A percentile compares a stretch with the other conserved stretches of the same genome.
These are phyloP conservation scores for Aspergillus avenaceus DNA, from an alignment of 495 filamentous ascomycete genomes.

Conservation along the genomic window DNA sequence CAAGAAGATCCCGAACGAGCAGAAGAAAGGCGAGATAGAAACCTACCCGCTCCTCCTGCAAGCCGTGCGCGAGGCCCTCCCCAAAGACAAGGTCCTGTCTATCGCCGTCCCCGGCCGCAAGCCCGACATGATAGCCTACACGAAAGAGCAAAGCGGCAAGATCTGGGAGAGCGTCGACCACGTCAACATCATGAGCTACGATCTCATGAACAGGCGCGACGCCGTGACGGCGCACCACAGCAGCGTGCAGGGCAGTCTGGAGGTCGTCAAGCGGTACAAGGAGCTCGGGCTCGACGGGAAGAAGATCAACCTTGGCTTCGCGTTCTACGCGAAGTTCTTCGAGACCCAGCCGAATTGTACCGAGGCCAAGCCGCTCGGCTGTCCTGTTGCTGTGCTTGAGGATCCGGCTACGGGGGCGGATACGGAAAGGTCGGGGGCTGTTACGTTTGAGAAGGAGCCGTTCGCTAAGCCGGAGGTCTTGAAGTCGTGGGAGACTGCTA, in stretches of 20 bases:
- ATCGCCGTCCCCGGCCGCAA: slow-evolving; percentile 66
- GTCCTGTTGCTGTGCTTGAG: slow-evolving; percentile 58
- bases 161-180: slow-evolving; percentile 66
- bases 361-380: slow-evolving; percentile 52
- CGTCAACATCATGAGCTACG: slow-evolving; percentile 78
- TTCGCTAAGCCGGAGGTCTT: no score
- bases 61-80: slow-evolving; percentile 56
- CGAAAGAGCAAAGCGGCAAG: slow-evolving; percentile 52
- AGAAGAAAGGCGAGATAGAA: slow-evolving; percentile 57
- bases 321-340: slow-evolving; percentile 74
- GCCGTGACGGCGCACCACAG: slow-evolving; percentile 64
- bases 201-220: slow-evolving; percentile 73
- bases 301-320: slow-evolving; percentile 69
- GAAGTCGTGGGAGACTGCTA: slow-evolving; percentile 45
- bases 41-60: slow-evolving; percentile 61
- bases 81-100: slow-evolving; percentile 58
- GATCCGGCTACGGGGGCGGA: slow-evolving; percentile 61
- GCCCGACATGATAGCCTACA: slow-evolving; percentile 72
- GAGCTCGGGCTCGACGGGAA: slow-evolving; percentile 49
- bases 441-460: slow-evolving; percentile 50
- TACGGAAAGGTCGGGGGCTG: slow-evolving; percentile 56
- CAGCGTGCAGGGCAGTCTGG: slow-evolving; percentile 50
- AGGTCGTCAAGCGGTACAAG: slow-evolving; percentile 56
- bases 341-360: slow-evolving; percentile 51
- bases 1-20: slow-evolving; percentile 59